Conservation (phyloP, 176 grass and related monocot genomes). For the Zizania latifolia region DNA sequence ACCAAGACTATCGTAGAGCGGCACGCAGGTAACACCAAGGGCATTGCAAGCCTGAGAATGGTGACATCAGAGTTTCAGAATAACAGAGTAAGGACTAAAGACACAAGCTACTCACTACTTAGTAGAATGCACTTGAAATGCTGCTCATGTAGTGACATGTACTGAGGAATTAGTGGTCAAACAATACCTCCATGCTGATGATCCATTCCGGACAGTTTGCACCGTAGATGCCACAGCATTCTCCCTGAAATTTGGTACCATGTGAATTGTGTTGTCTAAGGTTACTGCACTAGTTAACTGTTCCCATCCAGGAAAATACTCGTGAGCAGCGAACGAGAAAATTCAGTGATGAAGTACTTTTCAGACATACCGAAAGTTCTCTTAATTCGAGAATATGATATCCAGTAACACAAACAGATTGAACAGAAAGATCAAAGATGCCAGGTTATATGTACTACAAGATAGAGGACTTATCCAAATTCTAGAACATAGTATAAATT, state of each 20-base stretch:
- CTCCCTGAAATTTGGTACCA: slow-evolving; percentile 38
- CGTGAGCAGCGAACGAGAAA: background rate
- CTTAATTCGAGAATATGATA: background rate
- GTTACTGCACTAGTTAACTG: background rate
- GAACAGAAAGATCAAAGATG: background rate
- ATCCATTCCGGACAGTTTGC: slow-evolving; percentile 86
- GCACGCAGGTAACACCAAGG: slow-evolving; percentile 78
- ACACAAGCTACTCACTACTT: no score
- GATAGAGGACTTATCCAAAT: no score
- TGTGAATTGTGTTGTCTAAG: background rate
- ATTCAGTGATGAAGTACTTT: background rate
- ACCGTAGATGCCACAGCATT: slow-evolving; percentile 67
- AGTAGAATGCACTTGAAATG: no score
- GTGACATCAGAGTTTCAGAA: background rate
- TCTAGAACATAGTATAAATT: no score
- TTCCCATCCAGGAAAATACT: background rate
- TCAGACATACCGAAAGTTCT: background rate
- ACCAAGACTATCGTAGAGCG: slow-evolving; percentile 88
- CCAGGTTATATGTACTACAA: background rate
- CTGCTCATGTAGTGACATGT: background rate
- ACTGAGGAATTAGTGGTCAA: background rate
- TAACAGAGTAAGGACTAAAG: no score
- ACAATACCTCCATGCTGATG: slow-evolving; percentile 90
- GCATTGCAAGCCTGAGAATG: slow-evolving; percentile 75
- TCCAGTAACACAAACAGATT: background rate